Conservation (phyloP, 352 stramenopile species). For the Globisporangium emineosum region DNA sequence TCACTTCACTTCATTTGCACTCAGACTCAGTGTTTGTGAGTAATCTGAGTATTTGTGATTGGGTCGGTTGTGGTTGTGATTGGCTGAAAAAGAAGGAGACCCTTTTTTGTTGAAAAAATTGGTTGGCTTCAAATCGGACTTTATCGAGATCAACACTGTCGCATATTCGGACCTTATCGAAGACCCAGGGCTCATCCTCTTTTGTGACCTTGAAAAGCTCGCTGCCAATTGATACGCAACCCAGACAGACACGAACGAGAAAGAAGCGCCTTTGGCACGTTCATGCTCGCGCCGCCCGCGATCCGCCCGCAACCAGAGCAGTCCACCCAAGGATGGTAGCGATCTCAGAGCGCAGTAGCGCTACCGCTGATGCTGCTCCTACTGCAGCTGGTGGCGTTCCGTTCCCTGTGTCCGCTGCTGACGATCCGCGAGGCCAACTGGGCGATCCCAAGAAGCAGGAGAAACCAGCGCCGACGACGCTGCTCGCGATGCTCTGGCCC, state of each 20-base stretch:
- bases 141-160: background rate
- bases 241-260: background rate
- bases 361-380: background rate
- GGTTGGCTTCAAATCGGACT: background rate
- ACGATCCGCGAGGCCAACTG: background rate
- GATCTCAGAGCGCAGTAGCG: background rate
- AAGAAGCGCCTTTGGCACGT: background rate
- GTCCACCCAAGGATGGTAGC: background rate
- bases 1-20: too few relatives aligned
- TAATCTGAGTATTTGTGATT: too few relatives aligned
- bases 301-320: background rate
- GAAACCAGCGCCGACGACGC: background rate
- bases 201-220: background rate
- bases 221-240: background rate
- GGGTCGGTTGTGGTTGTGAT: too few relatives aligned
- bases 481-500: slow-evolving; percentile 46
- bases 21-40: too few relatives aligned
- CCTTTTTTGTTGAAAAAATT: too few relatives aligned
- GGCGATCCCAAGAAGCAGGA: background rate
- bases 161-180: background rate
- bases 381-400: background rate
- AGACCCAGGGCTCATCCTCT: background rate
- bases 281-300: background rate
- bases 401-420: background rate
- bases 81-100: background rate